Conservation (phyloP, 352 stramenopile species). For the Phytopythium litorale region DNA sequence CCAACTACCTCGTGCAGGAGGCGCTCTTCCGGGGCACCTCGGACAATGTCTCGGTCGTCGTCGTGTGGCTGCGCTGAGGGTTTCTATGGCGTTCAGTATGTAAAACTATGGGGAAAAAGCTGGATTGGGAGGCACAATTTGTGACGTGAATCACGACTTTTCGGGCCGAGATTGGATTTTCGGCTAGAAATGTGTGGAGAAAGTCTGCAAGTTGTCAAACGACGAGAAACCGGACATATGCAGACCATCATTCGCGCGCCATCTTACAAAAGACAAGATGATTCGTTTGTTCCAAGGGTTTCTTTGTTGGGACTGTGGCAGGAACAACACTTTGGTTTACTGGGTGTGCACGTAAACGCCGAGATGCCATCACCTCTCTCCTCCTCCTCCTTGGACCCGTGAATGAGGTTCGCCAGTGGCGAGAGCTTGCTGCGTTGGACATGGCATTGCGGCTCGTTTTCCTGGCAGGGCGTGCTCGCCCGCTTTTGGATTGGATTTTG, state of each 20-base stretch:
- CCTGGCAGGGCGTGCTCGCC: neutral
- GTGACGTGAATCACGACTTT: too few species aligned
- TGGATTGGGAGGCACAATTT: neutral
- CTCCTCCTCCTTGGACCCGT: neutral
- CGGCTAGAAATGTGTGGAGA: neutral
- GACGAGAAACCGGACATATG: neutral
- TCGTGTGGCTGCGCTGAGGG: constrained; percentile 83
- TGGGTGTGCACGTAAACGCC: neutral
- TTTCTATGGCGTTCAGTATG: neutral
- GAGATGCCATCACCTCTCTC: neutral
- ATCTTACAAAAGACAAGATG: neutral
- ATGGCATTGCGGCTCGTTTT: too few species aligned
- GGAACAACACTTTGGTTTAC: neutral
- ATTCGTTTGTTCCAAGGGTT: neutral
- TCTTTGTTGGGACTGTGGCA: constrained; percentile 3
- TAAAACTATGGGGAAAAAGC: neutral
- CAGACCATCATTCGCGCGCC: neutral
- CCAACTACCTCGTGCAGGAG: constrained; percentile 90
- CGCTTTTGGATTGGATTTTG: neutral
- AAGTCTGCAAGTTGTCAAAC: neutral
- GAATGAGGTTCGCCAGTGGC: neutral
- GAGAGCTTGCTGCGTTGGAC: neutral
- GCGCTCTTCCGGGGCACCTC: constrained; percentile 86
- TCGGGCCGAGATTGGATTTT: neutral
- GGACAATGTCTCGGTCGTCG: constrained; percentile 91